Base-by-base conservation (phyloP, 2,329 filamentous ascomycete species). In the Bretziella fagacearum region DNA sequence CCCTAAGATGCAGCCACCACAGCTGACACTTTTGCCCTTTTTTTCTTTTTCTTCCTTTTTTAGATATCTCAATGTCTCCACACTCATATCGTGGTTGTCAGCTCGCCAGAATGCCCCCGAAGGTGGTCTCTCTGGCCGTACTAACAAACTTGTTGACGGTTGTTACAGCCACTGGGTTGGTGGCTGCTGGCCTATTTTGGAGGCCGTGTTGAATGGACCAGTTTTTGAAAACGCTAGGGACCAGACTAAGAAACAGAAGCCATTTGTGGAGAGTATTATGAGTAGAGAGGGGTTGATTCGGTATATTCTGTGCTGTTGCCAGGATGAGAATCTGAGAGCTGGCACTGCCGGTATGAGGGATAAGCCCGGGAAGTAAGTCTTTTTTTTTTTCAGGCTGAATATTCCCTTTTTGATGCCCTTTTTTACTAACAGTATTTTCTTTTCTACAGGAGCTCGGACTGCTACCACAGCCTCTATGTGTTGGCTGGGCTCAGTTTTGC, bases 121-220 rank as follows among this genome's bases (percentile, higher is more conserved):
- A 61, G 87, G 87, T 53, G 91, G 91, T 29, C 87, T 94, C 58
- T 82, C 84, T 33, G 91, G 91, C 52, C 81, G 91, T 55, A 94
- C 89, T 23, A 96, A 96, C 69, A 98, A 98, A 65, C 72, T 98
- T 26, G 91, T 96, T 26, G 91, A 98, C 62, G 91, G 89, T 39
- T 98, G 91, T 65, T 98, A 98, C 66, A 93, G 84, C 60, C 89
- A 95, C 63, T 98, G 91, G 91, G 81, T 94, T 27, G 91, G 91
- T 47, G 83, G 82, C 47, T 96, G 87, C 65, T 98, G 87, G 84
- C 81, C 89, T 39, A 65, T 98, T 53, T 69, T 96, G 54, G 82
- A 95, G 65, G 84, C 84, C 49, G 79, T 79, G 47, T 64, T 91
- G 49, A 71, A 73, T 54, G 74, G 72, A 23, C 66, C 68, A 47